Evolutionary conservation across 257 asterid species (phyloP).

Genomic region (Solanum pimpinellifolium): DNA sequence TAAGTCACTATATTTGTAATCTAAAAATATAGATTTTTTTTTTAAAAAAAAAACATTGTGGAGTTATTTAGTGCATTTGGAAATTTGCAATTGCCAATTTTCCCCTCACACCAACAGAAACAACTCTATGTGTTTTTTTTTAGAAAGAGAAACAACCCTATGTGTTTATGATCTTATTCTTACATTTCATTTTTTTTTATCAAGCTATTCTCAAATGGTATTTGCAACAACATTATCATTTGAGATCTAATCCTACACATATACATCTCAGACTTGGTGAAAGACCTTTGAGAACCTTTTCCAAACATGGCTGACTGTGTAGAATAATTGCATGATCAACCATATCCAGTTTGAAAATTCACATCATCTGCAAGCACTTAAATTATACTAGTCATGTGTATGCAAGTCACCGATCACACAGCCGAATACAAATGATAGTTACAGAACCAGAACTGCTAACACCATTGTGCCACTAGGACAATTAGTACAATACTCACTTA

Average conservation of each 20-base stretch:
- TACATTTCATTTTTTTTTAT: background rate
- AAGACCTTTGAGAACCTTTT: background rate
- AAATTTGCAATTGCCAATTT: background rate
- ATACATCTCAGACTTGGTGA: background rate
- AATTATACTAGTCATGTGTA: background rate
- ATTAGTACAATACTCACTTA: background rate
- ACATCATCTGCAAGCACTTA: background rate
- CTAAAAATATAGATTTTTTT: fast-evolving
- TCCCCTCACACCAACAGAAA: background rate
- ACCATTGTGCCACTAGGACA: background rate
- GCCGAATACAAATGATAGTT: background rate
- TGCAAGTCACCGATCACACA: background rate
- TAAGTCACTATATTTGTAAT: background rate
- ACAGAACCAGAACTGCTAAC: background rate
- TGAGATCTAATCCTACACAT: background rate
- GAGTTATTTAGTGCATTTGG: background rate
- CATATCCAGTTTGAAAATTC: background rate
- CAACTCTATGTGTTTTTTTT: background rate
- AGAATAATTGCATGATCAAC: background rate
- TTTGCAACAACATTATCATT: background rate
- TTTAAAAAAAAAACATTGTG: background rate
- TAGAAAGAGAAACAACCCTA: background rate
- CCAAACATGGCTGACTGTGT: fast-evolving
- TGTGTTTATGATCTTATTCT: background rate
- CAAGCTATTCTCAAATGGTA: background rate